Percentiles rank a stretch among this genome's conserved stretches.
Conservation (phyloP, 2,329 filamentous ascomycete genomes). For the Fusarium albidum region DNA sequence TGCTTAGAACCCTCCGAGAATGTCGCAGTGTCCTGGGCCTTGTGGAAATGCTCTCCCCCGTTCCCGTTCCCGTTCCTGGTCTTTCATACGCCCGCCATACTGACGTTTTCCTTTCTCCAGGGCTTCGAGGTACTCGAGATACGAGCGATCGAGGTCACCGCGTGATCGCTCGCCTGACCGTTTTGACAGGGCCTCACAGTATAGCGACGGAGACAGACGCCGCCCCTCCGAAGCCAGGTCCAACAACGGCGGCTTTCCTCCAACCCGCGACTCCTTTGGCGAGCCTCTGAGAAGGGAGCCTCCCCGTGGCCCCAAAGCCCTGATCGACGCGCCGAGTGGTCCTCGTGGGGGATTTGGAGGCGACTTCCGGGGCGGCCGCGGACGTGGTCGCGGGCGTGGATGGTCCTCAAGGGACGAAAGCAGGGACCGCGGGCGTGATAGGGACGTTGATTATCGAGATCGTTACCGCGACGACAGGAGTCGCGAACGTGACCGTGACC, state of each 20-base stretch:
- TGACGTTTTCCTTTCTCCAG: slow-evolving; percentile 51
- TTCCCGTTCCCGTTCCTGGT: background rate
- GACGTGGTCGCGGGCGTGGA: slow-evolving; percentile 65
- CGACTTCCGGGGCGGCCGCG: slow-evolving; percentile 65
- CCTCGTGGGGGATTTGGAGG: slow-evolving; percentile 71
- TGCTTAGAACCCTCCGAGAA: background rate
- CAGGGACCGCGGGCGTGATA: slow-evolving; percentile 65
- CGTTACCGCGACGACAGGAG: slow-evolving; percentile 68
- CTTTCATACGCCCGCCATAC: slow-evolving; percentile 1
- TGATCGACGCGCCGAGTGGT: slow-evolving; percentile 74
- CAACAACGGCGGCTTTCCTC: slow-evolving; percentile 67
- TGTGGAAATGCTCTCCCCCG: background rate
- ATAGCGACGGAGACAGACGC: slow-evolving; percentile 72
- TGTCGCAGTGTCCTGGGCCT: background rate
- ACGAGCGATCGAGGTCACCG: slow-evolving; percentile 70
- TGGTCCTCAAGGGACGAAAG: slow-evolving; percentile 68
- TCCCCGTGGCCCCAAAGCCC: slow-evolving; percentile 82
- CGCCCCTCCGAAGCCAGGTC: slow-evolving; percentile 68
- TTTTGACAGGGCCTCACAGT: slow-evolving; percentile 64
- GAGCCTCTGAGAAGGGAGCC: slow-evolving; percentile 71
- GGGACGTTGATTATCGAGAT: slow-evolving; percentile 67
- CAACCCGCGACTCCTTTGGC: slow-evolving; percentile 65
- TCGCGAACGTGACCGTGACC: slow-evolving; percentile 65
- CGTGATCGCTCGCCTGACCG: slow-evolving; percentile 76
- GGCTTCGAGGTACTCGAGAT: slow-evolving; percentile 66